Base-by-base conservation (phyloP, 2,329 filamentous ascomycete species). In the Dothistroma septosporum region DNA sequence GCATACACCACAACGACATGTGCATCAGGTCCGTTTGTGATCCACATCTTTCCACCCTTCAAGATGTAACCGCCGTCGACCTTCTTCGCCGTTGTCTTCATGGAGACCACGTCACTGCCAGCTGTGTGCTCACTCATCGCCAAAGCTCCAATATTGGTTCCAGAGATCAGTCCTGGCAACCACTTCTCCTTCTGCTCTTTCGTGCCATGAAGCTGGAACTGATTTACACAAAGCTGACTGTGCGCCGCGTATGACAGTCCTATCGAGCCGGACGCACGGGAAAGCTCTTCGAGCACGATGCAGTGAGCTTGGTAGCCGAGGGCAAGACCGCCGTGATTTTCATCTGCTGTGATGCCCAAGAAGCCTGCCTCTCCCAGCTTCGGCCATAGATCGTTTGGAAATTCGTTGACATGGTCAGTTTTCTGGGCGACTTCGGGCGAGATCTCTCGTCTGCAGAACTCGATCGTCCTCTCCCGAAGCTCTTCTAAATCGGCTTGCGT, bases 221-320 rank as follows among this genome's bases (percentile, higher is more conserved):
- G 94, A 76, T 99, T 99, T 61, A 97, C 89, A 78, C 94, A 97
- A 55, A 99, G 83, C 76, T 99, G 94, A 32, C 90, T 94, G 77
- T 99, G 94, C 8, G 94, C 94, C 1, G 93, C 93, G 75, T 97
- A 99, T 68, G 91, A 96, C 52, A 99, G 83, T 0, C 86, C 93
- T 70, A 96, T 91, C 64, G 59, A 76, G 76, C 83, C 92, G 56
- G 89, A 93, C 2, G 93, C 93, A 61, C 93, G 84, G 59, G 89
- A 94, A 47, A 99, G 82, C 80, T 97, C 94, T 77, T 99, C 94
- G 86, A 97, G 89, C 50, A 97, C 91, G 7, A 96, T 81, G 73
- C 91, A 96, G 78, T 99, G 94, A 49, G 94, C 93, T 79, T 97
- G 93, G 76, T 97, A 99, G 11, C 94, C 94, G 86, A 97, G 88